Evolutionary conservation across 768 basidiomycete species (phyloP).

Genomic region (Leccinum arenicola): DNA sequence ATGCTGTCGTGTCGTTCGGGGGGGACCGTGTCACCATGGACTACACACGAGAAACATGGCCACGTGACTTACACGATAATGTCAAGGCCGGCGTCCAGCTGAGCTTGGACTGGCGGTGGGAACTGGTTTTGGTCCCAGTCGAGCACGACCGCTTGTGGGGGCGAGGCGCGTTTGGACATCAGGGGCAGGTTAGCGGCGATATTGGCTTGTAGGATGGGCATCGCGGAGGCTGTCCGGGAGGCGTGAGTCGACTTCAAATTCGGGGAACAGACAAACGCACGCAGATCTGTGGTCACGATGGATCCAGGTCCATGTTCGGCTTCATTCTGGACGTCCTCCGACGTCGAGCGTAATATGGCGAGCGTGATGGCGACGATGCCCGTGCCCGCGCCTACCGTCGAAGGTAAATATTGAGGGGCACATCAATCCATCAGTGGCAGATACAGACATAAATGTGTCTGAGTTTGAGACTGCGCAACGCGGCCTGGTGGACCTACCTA

Average conservation of each 20-base stretch:
- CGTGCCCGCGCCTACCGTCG: conserved; percentile 71
- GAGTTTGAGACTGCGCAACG: too few species aligned
- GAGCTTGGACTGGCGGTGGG: conserved; percentile 44
- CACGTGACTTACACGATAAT: conserved; percentile 59
- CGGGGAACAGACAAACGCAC: conserved; percentile 39
- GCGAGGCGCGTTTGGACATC: conserved; percentile 26
- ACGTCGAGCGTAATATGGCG: conserved; percentile 49
- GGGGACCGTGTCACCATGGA: not conserved
- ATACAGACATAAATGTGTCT: not conserved
- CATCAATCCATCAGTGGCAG: not conserved
- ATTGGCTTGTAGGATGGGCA: conserved; percentile 75
- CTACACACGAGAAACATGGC: not conserved
- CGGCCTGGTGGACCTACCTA: conserved; percentile 24
- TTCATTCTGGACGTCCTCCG: not conserved
- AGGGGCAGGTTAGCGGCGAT: conserved; percentile 44
- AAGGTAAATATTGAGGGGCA: not conserved
- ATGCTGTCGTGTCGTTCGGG: conserved; percentile 50
- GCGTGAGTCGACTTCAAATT: not conserved
- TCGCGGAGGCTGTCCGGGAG: conserved; percentile 63
- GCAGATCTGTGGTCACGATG: conserved; percentile 70
- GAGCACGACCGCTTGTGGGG: conserved; percentile 41
- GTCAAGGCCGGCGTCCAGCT: conserved; percentile 45
- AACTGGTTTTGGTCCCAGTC: conserved; percentile 74
- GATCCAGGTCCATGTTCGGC: conserved; percentile 21
- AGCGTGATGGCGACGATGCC: conserved; percentile 76